These are phyloP conservation scores for Phytophthora lateralis DNA, from an alignment of 352 stramenopile species.

Conservation along the genomic window DNA sequence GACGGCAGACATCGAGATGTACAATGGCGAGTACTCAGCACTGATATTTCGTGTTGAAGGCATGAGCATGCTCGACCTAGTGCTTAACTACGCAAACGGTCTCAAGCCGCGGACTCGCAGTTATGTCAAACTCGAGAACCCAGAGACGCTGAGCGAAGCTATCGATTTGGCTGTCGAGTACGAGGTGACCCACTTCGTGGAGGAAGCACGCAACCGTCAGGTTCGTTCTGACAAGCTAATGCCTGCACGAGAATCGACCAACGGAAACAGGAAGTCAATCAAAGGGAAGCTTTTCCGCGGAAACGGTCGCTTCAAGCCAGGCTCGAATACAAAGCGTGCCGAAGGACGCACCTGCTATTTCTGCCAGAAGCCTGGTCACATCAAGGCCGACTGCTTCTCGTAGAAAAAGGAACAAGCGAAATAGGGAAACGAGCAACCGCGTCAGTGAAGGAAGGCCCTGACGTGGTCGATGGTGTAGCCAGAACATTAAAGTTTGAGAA, in stretches of 20 bases:
- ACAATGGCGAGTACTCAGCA: conserved; percentile 6
- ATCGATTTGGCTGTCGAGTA: conserved; percentile 11
- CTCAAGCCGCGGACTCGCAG: conserved; percentile 4
- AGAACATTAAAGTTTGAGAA: conserved; percentile 7
- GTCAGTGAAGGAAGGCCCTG: conserved; percentile 3
- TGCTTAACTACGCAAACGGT: conserved; percentile 3
- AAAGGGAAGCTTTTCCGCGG: background rate
- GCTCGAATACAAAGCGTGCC: background rate
- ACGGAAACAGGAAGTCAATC: too few relatives aligned
- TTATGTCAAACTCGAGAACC: conserved; percentile 10
- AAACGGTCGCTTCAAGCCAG: conserved; percentile 15
- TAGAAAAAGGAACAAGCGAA: conserved; percentile 12
- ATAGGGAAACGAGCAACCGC: background rate
- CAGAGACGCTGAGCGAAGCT: conserved; percentile 1
- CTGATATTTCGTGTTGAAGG: conserved; percentile 7
- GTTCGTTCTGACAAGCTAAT: background rate
- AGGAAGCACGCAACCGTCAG: background rate
- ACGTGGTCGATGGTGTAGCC: conserved; percentile 4
- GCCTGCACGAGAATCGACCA: background rate
- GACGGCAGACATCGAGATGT: conserved; percentile 6
- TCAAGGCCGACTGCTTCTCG: background rate
- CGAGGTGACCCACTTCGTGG: conserved; percentile 4
- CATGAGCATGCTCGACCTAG: conserved; percentile 8
- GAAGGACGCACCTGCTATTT: conserved; percentile 7
- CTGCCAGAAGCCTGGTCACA: conserved; percentile 9